A percentile compares a stretch with the other conserved stretches of the same genome.
Conservation (phyloP, 768 basidiomycete genomes). For the Xerocomellus amylosporus region DNA sequence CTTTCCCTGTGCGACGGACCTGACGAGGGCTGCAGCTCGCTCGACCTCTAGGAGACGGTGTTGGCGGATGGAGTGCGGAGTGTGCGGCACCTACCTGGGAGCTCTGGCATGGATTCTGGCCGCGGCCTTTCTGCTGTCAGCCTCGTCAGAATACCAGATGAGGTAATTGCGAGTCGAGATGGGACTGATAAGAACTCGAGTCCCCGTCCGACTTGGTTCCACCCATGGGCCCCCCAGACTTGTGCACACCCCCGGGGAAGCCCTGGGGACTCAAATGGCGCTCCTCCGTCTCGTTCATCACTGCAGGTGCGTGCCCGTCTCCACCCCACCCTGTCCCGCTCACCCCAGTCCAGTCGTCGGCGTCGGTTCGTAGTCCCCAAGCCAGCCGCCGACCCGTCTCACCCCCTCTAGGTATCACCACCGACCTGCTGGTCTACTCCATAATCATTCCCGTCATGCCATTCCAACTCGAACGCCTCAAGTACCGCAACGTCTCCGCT, state of each 20-base stretch:
- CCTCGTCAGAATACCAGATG: not conserved
- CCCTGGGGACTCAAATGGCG: constrained; percentile 56
- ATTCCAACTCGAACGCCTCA: constrained; percentile 54
- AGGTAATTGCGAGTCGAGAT: constrained; percentile 1
- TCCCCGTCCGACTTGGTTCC: not conserved
- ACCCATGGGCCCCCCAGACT: constrained; percentile 9
- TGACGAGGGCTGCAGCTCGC: constrained; percentile 56
- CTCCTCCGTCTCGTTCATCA: constrained; percentile 55
- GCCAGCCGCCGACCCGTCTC: not conserved
- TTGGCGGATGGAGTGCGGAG: not conserved
- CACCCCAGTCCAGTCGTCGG: constrained; percentile 40
- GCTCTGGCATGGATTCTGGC: constrained; percentile 39
- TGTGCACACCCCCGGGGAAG: not conserved
- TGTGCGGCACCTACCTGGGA: constrained; percentile 42
- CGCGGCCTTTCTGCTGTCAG: no score
- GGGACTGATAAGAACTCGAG: constrained; percentile 1
- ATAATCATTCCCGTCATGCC: constrained; percentile 63
- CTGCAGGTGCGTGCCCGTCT: constrained; percentile 35
- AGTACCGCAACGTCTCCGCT: constrained; percentile 45
- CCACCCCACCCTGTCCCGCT: not conserved
- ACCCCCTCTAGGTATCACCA: constrained; percentile 34
- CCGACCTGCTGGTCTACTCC: constrained; percentile 59
- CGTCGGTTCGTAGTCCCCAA: constrained; percentile 37
- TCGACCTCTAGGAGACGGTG: constrained; percentile 55
- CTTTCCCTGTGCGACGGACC: constrained; percentile 50